These are phyloP conservation scores for Debaryomyces sp. DNA, from an alignment of 1,139 yeast genomes.

Conservation along the genomic window DNA sequence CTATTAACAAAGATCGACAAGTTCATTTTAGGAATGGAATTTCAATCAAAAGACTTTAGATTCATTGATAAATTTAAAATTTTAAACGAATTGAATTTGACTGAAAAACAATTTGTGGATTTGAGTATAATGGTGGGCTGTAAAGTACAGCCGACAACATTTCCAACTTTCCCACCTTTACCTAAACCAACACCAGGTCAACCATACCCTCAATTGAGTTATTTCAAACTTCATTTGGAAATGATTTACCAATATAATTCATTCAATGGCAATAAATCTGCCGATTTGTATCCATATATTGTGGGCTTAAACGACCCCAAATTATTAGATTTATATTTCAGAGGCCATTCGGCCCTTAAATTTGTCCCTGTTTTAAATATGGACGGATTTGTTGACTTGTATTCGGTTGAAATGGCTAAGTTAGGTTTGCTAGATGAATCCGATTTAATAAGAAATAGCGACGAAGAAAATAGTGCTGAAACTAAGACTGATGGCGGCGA, in stretches of 20 bases:
- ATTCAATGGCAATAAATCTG: slow-evolving; percentile 28
- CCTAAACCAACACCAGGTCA: slow-evolving; percentile 49
- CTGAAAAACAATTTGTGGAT: slow-evolving; percentile 71
- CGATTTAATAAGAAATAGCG: slow-evolving; percentile 20
- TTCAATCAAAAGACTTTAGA: slow-evolving; percentile 63
- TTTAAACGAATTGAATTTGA: slow-evolving; percentile 60
- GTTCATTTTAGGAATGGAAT: slow-evolving; percentile 73
- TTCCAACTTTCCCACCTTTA: slow-evolving; percentile 58
- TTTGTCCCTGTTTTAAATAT: slow-evolving; percentile 69
- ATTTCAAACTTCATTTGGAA: slow-evolving; percentile 48
- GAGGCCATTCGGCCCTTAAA: slow-evolving; percentile 44
- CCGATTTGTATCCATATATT: slow-evolving; percentile 40
- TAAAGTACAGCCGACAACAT: slow-evolving; percentile 66
- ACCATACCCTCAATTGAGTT: slow-evolving; percentile 47
- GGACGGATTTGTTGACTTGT: slow-evolving; percentile 70
- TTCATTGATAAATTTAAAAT: slow-evolving; percentile 64
- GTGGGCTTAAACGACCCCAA: slow-evolving; percentile 40
- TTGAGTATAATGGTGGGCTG: slow-evolving; percentile 79
- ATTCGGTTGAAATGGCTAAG: slow-evolving; percentile 42
- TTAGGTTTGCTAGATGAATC: slow-evolving; percentile 28
- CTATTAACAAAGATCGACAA: slow-evolving; percentile 67
- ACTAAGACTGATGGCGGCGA: slow-evolving; percentile 7
- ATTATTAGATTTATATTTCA: slow-evolving; percentile 39
- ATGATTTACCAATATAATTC: slow-evolving; percentile 41
- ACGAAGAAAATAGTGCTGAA: slow-evolving; percentile 11